These are phyloP conservation scores for Phylloporus arenicola DNA, from an alignment of 768 basidiomycete genomes.

Conservation along the genomic window DNA sequence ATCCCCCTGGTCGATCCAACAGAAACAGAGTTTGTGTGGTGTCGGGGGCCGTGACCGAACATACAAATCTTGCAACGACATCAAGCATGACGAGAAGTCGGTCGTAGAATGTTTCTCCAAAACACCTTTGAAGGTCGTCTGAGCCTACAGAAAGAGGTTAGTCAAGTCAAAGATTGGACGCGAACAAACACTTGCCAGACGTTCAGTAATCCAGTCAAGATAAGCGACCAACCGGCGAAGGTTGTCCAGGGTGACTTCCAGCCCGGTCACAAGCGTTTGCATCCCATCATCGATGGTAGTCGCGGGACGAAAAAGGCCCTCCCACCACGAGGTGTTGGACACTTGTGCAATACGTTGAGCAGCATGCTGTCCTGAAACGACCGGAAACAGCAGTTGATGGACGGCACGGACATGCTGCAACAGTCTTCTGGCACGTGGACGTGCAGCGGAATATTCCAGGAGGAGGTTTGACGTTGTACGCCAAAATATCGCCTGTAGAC, in stretches of 20 bases:
- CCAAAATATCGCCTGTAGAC: constrained; percentile 23
- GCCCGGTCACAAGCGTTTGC: constrained; percentile 12
- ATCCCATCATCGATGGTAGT: constrained; percentile 7
- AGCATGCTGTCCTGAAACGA: not conserved
- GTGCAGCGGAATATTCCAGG: constrained; percentile 29
- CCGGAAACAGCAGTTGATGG: constrained; percentile 10
- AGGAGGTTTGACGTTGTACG: constrained; percentile 29
- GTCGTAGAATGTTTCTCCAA: constrained; percentile 3
- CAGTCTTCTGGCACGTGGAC: constrained; percentile 15
- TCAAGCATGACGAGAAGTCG: constrained; percentile 14
- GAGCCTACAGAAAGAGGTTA: constrained; percentile 16
- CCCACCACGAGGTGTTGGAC: constrained; percentile 5
- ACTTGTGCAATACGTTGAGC: not conserved
- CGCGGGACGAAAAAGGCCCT: not conserved
- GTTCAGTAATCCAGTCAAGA: constrained; percentile 27
- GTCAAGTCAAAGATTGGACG: not conserved
- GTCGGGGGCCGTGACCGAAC: constrained; percentile 7
- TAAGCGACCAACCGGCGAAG: constrained; percentile 18
- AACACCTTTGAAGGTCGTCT: constrained; percentile 10
- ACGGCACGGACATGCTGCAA: constrained; percentile 13
- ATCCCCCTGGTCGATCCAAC: not conserved
- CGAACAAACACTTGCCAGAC: constrained; percentile 15
- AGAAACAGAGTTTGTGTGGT: constrained; percentile 9
- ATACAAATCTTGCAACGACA: constrained; percentile 20
- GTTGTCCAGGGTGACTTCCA: constrained; percentile 20